Evolutionary conservation across 345 rosid species (phyloP), one percentile per base, ranked within the genome.

Genomic region (Sonneratia caseolaris): DNA sequence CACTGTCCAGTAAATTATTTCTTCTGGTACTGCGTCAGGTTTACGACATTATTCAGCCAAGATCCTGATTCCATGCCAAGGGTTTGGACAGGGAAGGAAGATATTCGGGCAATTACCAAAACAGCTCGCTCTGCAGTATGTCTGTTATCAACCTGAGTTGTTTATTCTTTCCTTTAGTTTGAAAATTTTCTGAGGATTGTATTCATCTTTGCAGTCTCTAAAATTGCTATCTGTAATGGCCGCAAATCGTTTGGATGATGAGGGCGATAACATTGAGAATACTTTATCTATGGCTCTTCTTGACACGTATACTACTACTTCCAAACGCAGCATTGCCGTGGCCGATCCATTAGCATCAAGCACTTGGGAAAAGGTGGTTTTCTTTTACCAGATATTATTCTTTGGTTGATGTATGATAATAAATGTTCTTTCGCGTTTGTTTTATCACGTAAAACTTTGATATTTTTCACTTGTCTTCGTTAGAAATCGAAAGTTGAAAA

Each of bases 11-110:
- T 66, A 18, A 66, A 7, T 37, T 66, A 7, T 67, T n/a, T 21
- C 32, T 22, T 37, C 27, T 40, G 48, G 21, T 67, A 72, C 70
- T 68, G 68, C 19, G 73, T 24, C 90, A 96, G 99, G 85, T 96
- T 96, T 85, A 76, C 98, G 64, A 85, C 80, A 75, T 79, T 96
- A 76, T 92, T 96, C 70, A 88, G 94, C 84, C 97, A 86, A 76
- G 99, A 92, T 84, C 72, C 97, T 75, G 99, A 96, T 73, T 96
- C 99, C 75, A 91, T 96, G 95, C 96, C 99, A 14, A 93, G 99
- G 57, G 84, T 96, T 76, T 96, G 99, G 99, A 90, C 91, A 9
- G 98, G 99, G 79, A 96, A 91, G 49, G 99, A 96, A 85, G 98
- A 96, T 78, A 89, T 96, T 81, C 86, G 95, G 78, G 91, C 93